Base-by-base conservation (phyloP, 805 yeast species). In the Myxozyma vanderwaltii region DNA sequence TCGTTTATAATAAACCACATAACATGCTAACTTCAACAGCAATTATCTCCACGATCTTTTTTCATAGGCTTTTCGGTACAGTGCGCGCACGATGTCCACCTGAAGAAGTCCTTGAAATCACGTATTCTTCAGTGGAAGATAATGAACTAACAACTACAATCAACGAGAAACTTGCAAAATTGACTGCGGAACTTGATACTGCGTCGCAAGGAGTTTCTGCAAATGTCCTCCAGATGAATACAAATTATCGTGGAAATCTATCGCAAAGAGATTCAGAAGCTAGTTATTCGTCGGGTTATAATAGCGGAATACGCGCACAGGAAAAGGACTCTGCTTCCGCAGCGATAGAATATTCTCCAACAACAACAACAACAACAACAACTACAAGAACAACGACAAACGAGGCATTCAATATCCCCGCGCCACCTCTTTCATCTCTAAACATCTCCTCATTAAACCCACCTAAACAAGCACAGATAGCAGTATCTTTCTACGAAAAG, bases 31-130 rank as follows among this genome's bases (percentile, higher is more conserved):
- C 49, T 23, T 23, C 19, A n/a, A 4, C 33, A 77, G 89, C 87
- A 1, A 72, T 86, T 27, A 70, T 88, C 55, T 84, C 88, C 76
- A 76, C 88, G 1, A 82, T 88, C 19, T 81, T 88, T 69, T 88
- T 88, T 70, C 82, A 84, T 56, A 74, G 95, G 45, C 74, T 86
- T 27, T 83, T 88, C 68, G 92, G 91, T 0, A 79, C 85, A 0
- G 75, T 86, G 17, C 71, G 74, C 1, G 90, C 91, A 1, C 13
- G 50, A 24, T 15, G 46, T 8, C 71, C 74, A 15, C 78, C 82
- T 3, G 72, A 74, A n/a, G 85, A 83, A 62, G 82, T 84, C 52
- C 71, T 81, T 8, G 85, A 81, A 17, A 76, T 86, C 2, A 78
- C 88, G 3, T 87, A 86, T 65, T 85, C 88, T 0, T 75, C 77